Evolutionary conservation across 2,329 filamentous ascomycete genomes (phyloP), one percentile per base, ranked within the genome.

Genomic region (Thelonectria blattea): DNA sequence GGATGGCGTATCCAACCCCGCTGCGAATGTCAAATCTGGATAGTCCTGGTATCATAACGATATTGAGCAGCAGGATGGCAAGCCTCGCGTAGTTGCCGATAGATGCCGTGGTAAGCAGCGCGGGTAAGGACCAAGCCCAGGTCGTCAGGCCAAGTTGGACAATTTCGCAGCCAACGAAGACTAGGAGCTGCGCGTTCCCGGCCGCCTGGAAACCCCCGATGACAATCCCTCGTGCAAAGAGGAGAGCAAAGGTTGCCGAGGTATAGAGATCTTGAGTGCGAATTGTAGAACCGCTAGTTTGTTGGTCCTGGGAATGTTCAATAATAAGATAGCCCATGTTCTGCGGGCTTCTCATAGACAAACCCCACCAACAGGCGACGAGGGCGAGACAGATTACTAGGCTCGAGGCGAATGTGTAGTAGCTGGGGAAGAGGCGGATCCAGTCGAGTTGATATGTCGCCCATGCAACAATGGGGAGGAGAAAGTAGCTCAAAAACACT

Each of bases 401-500:
- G 2, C 52, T 48, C 1, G 68, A 64, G 1, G 48, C 88, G 81
- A 67, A 24, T 0, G 63, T 69, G 39, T 75, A 69, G 30, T 74
- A 72, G 0, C 62, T 8, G 0, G 73, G 72, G 1, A 69, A 34
- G 0, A 49, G 12, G 1, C 22, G 20, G 1, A 61, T 65, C 22
- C 61, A 54, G n/a, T 62, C 64, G 48, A 93, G 79, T 71, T 93
- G 90, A 70, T 91, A 93, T 65, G 91, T 83, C 7, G 90, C 91
- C 50, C 92, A 75, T 0, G 90, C 83, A 10, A 92, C 82, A 46
- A 92, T 81, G 0, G 91, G 91, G 7, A 93, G 76, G 46, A 92
- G 79, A 67, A 93, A 89, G 75, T 88, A 93, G 74, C 91, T 92
- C 78, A 91, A 90, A 7, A 91, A 83, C 59, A 93, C 62, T 10